Conservation (phyloP, 1,284 basidiomycete species). For the Pyrrhoderma lamaoense region DNA sequence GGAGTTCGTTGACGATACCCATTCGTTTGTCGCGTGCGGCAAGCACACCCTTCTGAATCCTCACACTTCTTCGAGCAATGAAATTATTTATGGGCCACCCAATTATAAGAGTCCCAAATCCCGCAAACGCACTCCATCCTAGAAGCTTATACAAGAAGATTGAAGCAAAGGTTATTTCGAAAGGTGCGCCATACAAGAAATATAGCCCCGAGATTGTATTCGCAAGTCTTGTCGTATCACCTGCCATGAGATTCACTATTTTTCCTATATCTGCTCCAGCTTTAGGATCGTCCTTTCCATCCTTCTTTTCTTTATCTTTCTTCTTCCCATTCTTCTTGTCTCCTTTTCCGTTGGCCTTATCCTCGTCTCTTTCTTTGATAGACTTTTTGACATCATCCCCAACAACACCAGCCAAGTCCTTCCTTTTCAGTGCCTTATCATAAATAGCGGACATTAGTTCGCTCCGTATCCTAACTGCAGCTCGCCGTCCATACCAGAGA, state of each 20-base stretch:
- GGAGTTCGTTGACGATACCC: conserved; percentile 79
- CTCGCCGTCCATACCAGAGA: conserved; percentile 72
- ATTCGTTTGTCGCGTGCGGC: conserved; percentile 80
- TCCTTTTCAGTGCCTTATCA: conserved; percentile 81
- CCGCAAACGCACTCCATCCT: conserved; percentile 72
- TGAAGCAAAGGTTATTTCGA: conserved; percentile 69
- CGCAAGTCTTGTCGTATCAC: conserved; percentile 27
- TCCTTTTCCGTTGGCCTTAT: conserved; percentile 41
- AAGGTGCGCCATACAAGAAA: neutral
- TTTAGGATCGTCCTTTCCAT: conserved; percentile 49
- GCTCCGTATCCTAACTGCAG: conserved; percentile 57
- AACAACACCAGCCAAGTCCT: conserved; percentile 76
- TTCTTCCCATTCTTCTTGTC: conserved; percentile 20
- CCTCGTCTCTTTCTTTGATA: conserved; percentile 30
- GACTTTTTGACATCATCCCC: conserved; percentile 37
- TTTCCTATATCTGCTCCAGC: conserved; percentile 69
- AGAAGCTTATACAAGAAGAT: conserved; percentile 81
- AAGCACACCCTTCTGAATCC: conserved; percentile 69
- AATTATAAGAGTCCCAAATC: conserved; percentile 68
- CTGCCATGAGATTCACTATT: conserved; percentile 74
- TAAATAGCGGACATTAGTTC: conserved; percentile 82
- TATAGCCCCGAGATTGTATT: conserved; percentile 45
- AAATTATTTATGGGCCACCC: conserved; percentile 71
- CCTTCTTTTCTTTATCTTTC: conserved; percentile 26
- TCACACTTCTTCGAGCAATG: conserved; percentile 51